Evolutionary conservation across 306 rosid species (phyloP).

Genomic region (Arachis stenosperma): DNA sequence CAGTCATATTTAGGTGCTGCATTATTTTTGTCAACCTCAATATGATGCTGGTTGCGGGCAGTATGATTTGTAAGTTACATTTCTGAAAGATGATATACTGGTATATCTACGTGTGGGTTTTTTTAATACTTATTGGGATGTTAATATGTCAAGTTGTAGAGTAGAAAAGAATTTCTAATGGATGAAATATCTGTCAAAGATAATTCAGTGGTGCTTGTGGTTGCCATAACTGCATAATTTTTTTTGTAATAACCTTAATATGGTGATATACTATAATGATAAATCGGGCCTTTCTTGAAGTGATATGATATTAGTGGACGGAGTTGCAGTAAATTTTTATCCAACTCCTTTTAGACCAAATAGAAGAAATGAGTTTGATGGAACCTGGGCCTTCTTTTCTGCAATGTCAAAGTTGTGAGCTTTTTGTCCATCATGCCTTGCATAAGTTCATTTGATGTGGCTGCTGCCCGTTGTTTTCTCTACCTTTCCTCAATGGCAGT

Average conservation of each 20-base stretch:
- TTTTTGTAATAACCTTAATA: conserved; percentile 5
- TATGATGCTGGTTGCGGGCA: no score
- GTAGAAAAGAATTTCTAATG: conserved; percentile 16
- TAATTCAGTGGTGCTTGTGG: conserved; percentile 10
- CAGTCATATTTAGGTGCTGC: no score
- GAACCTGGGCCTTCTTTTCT: neutral
- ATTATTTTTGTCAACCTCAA: no score
- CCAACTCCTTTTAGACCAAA: neutral
- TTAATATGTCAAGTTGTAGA: conserved; percentile 22
- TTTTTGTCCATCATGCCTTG: conserved; percentile 9
- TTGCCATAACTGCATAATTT: neutral
- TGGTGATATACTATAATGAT: neutral
- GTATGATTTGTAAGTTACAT: no score
- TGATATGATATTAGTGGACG: neutral
- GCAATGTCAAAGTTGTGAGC: conserved; percentile 10
- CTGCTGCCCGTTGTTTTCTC: conserved; percentile 17
- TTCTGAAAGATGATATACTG: no score
- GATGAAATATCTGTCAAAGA: conserved; percentile 3
- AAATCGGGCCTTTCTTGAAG: neutral
- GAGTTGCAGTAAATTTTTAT: neutral
- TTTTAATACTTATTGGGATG: neutral
- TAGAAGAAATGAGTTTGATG: neutral
- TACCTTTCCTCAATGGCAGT: conserved; percentile 1
- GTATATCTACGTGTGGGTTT: no score
- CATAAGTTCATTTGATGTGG: conserved; percentile 14